Percentiles rank a stretch among this genome's conserved stretches.
Evolutionary conservation across 2,329 filamentous ascomycete genomes (phyloP).

Genomic region (Ophiocordyceps camponoti-saundersi): DNA sequence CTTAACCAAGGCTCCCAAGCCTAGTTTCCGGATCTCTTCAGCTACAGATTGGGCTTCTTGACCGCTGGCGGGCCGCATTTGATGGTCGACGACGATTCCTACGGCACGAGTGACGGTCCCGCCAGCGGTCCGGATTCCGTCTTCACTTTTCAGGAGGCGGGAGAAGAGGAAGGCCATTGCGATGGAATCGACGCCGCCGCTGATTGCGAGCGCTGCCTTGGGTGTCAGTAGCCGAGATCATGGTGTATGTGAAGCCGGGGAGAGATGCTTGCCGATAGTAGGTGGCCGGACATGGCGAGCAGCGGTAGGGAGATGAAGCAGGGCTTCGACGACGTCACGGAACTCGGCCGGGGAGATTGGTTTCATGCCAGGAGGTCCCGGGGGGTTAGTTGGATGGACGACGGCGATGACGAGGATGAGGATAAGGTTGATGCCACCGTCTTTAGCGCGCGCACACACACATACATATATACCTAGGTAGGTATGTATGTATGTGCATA

Average conservation of each 20-base stretch:
- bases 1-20: conserved; percentile 11
- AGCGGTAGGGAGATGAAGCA: conserved; percentile 4
- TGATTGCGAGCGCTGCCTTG: conserved; percentile 55
- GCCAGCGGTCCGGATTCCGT: conserved; percentile 23
- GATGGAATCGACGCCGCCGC: conserved; percentile 97
- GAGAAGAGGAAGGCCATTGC: conserved; percentile 65
- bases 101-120: conserved; percentile 23
- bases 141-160: conserved; percentile 18
- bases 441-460: too few species aligned
- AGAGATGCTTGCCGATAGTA: conserved; percentile 22
- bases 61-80: conserved; percentile 32
- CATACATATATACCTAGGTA: too few species aligned
- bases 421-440: too few species aligned
- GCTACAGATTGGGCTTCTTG: conserved; percentile 33
- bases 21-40: conserved; percentile 19
- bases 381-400: background rate
- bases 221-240: background rate
- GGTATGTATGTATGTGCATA: too few species aligned
- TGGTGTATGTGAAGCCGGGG: too few species aligned
- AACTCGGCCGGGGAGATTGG: conserved; percentile 21
- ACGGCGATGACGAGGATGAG: background rate
- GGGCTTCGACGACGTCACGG: conserved; percentile 30
- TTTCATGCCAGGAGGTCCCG: conserved; percentile 11
- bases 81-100: conserved; percentile 40
- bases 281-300: conserved; percentile 16